phyloP scores from a whole-genome alignment of 176 grass and related monocot species.

The Pontederia paniculata region DNA sequence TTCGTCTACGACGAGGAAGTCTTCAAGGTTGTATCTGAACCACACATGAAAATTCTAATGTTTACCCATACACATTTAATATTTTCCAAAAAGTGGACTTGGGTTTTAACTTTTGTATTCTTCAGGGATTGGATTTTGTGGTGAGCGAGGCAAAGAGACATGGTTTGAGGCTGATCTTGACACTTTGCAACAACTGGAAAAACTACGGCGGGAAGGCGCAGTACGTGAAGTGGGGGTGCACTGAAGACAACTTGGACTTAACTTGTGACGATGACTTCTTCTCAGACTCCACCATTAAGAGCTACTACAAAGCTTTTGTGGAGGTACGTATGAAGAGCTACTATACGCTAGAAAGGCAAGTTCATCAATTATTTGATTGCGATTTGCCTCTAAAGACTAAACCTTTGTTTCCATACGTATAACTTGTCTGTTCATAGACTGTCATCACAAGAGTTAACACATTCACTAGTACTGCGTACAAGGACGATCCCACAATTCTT shows the following conservation, averaged over 20 bases:
- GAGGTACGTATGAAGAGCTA: constrained; percentile 23
- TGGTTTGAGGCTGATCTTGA: constrained; percentile 32
- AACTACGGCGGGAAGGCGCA: constrained; percentile 72
- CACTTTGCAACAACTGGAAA: constrained; percentile 50
- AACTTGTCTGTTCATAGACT: constrained; percentile 19
- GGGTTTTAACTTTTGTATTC: too few relatives aligned
- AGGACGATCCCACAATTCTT: constrained; percentile 68
- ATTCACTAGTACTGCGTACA: constrained; percentile 58
- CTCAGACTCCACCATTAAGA: constrained; percentile 47
- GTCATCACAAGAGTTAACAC: constrained; percentile 63
- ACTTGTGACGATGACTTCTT: constrained; percentile 66
- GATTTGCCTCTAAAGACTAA: neutral
- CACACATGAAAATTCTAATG: too few relatives aligned
- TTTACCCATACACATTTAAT: too few relatives aligned
- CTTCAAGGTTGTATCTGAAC: constrained; percentile 40
- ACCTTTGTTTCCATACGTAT: constrained; percentile 13
- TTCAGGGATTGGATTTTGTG: constrained; percentile 52
- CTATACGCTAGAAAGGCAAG: neutral
- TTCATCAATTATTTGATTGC: too few relatives aligned
- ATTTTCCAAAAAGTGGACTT: too few relatives aligned
- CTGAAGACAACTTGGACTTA: constrained; percentile 34
- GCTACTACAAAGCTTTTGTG: constrained; percentile 79
- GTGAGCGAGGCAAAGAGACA: constrained; percentile 59
- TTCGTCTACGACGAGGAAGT: constrained; percentile 50
- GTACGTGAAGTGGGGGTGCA: constrained; percentile 45